These are phyloP conservation scores for Tulasnella sp. DNA, from an alignment of 768 basidiomycete genomes.

Conservation along the genomic window DNA sequence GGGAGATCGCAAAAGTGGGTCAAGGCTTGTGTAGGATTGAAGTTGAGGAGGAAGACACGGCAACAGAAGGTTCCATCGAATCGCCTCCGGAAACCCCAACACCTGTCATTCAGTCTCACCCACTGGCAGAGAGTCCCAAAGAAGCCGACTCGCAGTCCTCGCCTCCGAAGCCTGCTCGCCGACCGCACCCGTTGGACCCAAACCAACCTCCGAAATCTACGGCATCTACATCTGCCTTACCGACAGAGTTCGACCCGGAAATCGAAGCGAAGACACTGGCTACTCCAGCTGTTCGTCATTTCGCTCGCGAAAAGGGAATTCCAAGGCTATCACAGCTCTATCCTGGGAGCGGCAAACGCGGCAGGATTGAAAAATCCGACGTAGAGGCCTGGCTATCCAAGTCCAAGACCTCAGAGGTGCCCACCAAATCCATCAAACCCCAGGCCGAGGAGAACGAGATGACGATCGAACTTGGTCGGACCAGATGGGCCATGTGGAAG, in stretches of 20 bases:
- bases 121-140: constrained; percentile 14
- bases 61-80: constrained; percentile 21
- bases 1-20: constrained; percentile 81
- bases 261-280: constrained; percentile 50
- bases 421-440: constrained; percentile 28
- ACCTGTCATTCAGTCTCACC: constrained; percentile 14
- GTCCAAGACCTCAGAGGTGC: constrained; percentile 10
- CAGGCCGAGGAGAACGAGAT: constrained; percentile 42
- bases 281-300: constrained; percentile 72
- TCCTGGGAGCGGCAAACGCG: constrained; percentile 69
- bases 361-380: constrained; percentile 70
- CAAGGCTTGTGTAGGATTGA: constrained; percentile 70
- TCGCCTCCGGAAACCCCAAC: constrained; percentile 30
- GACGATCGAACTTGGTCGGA: constrained; percentile 68
- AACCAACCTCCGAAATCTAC: constrained; percentile 32
- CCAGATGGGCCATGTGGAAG: constrained; percentile 82
- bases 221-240: background rate
- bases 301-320: constrained; percentile 61
- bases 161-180: constrained; percentile 30
- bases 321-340: constrained; percentile 50
- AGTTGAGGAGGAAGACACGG: constrained; percentile 56
- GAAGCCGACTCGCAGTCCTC: background rate
- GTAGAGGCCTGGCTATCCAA: constrained; percentile 46
- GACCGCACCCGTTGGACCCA: constrained; percentile 64
- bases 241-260: background rate